These are phyloP conservation scores for Beauveria bassiana DNA, from an alignment of 2,329 filamentous ascomycete genomes.

Conservation along the genomic window DNA sequence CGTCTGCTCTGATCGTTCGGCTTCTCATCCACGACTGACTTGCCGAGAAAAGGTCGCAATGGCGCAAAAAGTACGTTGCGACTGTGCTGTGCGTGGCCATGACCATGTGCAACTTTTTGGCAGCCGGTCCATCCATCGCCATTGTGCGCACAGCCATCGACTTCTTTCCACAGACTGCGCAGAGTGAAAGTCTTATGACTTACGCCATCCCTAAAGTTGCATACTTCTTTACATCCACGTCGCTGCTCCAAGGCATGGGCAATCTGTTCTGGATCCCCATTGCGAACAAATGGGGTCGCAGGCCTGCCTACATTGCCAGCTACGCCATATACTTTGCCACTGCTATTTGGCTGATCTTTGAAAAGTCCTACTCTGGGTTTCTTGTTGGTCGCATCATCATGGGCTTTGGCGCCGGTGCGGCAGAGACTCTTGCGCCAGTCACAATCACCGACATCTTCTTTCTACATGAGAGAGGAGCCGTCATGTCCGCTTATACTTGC, in stretches of 20 bases:
- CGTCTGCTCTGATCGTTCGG: constrained; percentile 12
- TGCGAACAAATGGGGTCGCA: constrained; percentile 37
- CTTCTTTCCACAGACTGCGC: constrained; percentile 34
- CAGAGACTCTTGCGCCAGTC: constrained; percentile 42
- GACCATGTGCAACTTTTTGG: constrained; percentile 49
- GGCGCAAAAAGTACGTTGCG: constrained; percentile 43
- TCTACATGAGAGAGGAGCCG: constrained; percentile 44
- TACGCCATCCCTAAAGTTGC: constrained; percentile 34
- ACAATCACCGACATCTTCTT: constrained; percentile 51
- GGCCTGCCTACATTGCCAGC: constrained; percentile 35
- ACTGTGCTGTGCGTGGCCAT: constrained; percentile 43
- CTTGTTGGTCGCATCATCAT: constrained; percentile 42
- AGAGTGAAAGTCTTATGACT: constrained; percentile 20
- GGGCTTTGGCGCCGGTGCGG: constrained; percentile 45
- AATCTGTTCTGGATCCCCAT: constrained; percentile 40
- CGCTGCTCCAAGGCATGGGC: constrained; percentile 40
- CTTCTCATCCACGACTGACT: constrained; percentile 8
- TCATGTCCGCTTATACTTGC: constrained; percentile 40
- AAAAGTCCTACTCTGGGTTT: constrained; percentile 32
- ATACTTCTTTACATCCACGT: constrained; percentile 46
- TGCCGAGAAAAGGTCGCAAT: constrained; percentile 27
- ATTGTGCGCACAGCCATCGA: constrained; percentile 38
- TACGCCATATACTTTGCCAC: constrained; percentile 35
- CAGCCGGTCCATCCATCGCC: constrained; percentile 46
- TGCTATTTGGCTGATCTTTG: constrained; percentile 36